Percentiles rank a stretch among this genome's conserved stretches.
These are phyloP conservation scores for Diaporthe longicolla DNA, from an alignment of 2,329 filamentous ascomycete genomes.

Conservation along the genomic window DNA sequence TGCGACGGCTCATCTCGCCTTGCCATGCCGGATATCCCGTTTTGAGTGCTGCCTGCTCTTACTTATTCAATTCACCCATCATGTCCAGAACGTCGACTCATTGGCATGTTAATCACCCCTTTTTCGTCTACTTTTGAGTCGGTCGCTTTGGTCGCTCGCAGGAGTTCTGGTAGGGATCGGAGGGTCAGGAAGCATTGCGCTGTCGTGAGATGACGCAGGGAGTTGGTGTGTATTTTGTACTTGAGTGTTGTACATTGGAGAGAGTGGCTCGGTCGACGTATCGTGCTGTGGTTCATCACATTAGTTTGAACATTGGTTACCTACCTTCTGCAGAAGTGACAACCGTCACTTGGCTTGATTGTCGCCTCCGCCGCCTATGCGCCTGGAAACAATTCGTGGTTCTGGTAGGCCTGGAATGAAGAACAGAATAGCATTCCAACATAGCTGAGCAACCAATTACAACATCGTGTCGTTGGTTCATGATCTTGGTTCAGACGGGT, in stretches of 20 bases:
- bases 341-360: neutral
- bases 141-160: conserved; percentile 22
- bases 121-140: conserved; percentile 24
- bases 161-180: conserved; percentile 34
- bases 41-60: neutral
- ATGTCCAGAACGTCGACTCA: neutral
- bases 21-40: neutral
- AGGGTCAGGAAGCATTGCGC: conserved; percentile 33
- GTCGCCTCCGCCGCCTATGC: conserved; percentile 13
- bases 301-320: conserved; percentile 30
- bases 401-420: conserved; percentile 31
- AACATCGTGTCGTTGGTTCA: conserved; percentile 26
- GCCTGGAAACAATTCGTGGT: conserved; percentile 11
- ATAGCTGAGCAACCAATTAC: conserved; percentile 29
- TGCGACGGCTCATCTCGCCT: neutral
- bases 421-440: conserved; percentile 35
- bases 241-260: conserved; percentile 26
- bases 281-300: conserved; percentile 7
- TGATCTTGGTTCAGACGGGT: neutral
- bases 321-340: conserved; percentile 24
- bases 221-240: conserved; percentile 36
- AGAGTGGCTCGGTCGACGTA: conserved; percentile 19
- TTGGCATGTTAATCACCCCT: conserved; percentile 29
- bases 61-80: conserved; percentile 13
- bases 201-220: conserved; percentile 38